These are phyloP conservation scores for Russula foetens DNA, from an alignment of 768 basidiomycete species.

Conservation along the genomic window DNA sequence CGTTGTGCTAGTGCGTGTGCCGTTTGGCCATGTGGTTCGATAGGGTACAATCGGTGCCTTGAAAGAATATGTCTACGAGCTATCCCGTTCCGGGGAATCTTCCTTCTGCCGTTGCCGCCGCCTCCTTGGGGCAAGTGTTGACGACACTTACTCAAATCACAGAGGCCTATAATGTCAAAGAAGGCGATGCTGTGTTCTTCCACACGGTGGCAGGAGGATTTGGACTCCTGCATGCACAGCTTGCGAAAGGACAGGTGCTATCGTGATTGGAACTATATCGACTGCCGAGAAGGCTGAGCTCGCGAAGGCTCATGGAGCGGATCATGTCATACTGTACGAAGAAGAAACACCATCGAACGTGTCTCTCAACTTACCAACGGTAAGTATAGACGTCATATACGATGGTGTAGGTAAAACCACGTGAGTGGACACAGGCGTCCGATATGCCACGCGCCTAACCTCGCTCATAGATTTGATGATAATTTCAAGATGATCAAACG, in stretches of 20 bases:
- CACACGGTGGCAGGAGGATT: slow-evolving; percentile 90
- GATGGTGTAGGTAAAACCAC: slow-evolving; percentile 98
- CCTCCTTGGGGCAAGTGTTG: slow-evolving; percentile 60
- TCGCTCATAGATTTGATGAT: slow-evolving; percentile 51
- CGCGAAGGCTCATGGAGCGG: slow-evolving; percentile 71
- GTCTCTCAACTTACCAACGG: slow-evolving; percentile 51
- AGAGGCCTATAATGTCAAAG: slow-evolving; percentile 79
- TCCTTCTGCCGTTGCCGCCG: slow-evolving; percentile 53
- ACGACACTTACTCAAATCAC: slow-evolving; percentile 71
- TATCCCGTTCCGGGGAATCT: slow-evolving; percentile 56
- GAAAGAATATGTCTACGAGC: slow-evolving; percentile 58
- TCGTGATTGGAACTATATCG: slow-evolving; percentile 91
- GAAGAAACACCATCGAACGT: slow-evolving; percentile 64
- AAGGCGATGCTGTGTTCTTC: slow-evolving; percentile 70
- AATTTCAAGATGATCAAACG: slow-evolving; percentile 71
- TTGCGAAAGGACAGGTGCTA: slow-evolving; percentile 68
- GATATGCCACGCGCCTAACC: background rate
- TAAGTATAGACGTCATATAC: slow-evolving; percentile 78
- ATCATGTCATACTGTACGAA: slow-evolving; percentile 78
- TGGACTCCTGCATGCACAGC: slow-evolving; percentile 58
- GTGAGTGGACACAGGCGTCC: slow-evolving; percentile 33
- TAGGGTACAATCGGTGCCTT: slow-evolving; percentile 45
- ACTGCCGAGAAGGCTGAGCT: slow-evolving; percentile 72
- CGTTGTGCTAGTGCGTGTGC: slow-evolving; percentile 54
- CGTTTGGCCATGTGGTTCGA: background rate